phyloP scores from a whole-genome alignment of 2,329 filamentous ascomycete species.

The Fusarium sp. region DNA sequence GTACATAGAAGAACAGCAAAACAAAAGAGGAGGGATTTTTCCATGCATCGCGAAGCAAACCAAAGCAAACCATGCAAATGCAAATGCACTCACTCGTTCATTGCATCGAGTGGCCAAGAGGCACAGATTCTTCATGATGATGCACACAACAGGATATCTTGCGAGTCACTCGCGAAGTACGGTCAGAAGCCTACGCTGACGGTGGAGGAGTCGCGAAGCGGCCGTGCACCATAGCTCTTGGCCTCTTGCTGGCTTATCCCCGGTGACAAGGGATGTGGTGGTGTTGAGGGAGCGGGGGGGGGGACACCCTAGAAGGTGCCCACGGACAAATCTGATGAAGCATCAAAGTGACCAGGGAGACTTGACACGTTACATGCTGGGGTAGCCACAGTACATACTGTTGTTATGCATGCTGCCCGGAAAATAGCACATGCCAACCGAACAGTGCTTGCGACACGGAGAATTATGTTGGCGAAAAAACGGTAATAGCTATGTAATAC shows the following conservation, averaged over 20 bases:
- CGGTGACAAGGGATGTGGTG: constrained; percentile 21
- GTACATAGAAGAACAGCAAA: constrained; percentile 11
- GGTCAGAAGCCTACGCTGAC: constrained; percentile 16
- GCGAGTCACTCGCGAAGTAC: constrained; percentile 6
- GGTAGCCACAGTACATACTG: constrained; percentile 10
- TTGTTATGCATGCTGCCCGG: neutral
- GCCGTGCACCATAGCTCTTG: constrained; percentile 12
- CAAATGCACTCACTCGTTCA: neutral
- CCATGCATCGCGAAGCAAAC: neutral
- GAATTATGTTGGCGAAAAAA: neutral
- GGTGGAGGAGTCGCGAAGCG: constrained; percentile 10
- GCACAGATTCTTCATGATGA: neutral
- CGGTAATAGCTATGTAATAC: neutral
- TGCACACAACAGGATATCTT: neutral
- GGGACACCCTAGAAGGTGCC: neutral
- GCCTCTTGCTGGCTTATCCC: constrained; percentile 24
- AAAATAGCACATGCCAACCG: neutral
- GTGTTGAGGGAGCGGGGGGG: constrained; percentile 26
- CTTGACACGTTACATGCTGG: constrained; percentile 35
- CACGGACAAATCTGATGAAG: constrained; percentile 29
- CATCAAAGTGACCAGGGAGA: constrained; percentile 30
- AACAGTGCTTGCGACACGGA: constrained; percentile 9
- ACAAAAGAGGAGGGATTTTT: constrained; percentile 15
- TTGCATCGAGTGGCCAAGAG: constrained; percentile 9
- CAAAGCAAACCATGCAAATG: neutral